phyloP scores from a whole-genome alignment of 2,329 filamentous ascomycete genomes.

The Diaporthe citriasiana region DNA sequence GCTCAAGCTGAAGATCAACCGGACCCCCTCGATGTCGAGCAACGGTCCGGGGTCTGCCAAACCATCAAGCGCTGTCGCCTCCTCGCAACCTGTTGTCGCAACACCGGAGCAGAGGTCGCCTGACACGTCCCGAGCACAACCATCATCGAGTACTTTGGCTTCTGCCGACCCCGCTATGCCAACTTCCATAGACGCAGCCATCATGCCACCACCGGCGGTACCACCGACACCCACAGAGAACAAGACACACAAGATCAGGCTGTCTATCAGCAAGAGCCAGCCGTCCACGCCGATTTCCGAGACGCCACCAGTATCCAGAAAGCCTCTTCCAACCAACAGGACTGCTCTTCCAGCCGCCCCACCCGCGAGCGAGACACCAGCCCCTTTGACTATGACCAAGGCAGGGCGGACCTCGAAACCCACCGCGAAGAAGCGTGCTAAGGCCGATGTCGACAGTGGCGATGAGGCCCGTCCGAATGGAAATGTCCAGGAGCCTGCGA shows the following conservation, averaged over 20 bases:
- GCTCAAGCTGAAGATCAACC: conserved; percentile 42
- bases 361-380: conserved; percentile 46
- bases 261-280: conserved; percentile 46
- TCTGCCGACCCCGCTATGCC: neutral
- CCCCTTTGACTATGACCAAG: conserved; percentile 64
- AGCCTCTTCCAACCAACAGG: conserved; percentile 43
- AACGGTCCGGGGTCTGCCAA: conserved; percentile 35
- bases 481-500: conserved; percentile 55
- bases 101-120: conserved; percentile 40
- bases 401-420: conserved; percentile 72
- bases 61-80: conserved; percentile 6
- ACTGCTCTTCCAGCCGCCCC: conserved; percentile 51
- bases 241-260: conserved; percentile 46
- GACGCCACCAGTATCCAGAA: conserved; percentile 36
- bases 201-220: conserved; percentile 41
- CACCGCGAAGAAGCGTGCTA: conserved; percentile 73
- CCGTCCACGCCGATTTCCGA: conserved; percentile 49
- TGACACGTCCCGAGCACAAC: conserved; percentile 2
- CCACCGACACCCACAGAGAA: conserved; percentile 42
- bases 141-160: conserved; percentile 14
- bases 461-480: conserved; percentile 51
- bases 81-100: conserved; percentile 35
- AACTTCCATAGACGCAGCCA: conserved; percentile 24
- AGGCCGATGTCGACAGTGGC: conserved; percentile 68
- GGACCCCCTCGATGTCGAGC: conserved; percentile 39